A percentile compares a stretch with the other conserved stretches of the same genome.
phyloP scores from a whole-genome alignment of 768 basidiomycete genomes.

The Hypholoma sublateritium region DNA sequence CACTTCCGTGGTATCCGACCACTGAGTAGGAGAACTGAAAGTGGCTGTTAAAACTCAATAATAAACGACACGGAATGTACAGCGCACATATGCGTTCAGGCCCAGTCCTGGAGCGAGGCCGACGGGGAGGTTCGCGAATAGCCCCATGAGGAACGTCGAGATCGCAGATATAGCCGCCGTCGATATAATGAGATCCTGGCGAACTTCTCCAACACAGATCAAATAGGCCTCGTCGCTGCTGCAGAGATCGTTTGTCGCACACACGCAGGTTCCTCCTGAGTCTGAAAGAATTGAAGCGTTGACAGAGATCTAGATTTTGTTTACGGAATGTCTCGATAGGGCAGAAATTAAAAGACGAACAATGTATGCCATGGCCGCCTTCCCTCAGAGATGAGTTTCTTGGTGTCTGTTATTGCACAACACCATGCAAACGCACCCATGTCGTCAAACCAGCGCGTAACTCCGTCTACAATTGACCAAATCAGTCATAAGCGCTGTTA shows the following conservation, averaged over 20 bases:
- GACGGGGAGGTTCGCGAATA: constrained; percentile 83
- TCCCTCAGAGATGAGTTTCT: background rate
- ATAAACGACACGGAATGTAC: background rate
- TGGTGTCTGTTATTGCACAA: constrained; percentile 6
- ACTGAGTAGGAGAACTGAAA: constrained; percentile 82
- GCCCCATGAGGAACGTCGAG: constrained; percentile 81
- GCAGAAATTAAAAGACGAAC: constrained; percentile 35
- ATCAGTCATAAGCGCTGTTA: background rate
- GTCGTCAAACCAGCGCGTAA: constrained; percentile 78
- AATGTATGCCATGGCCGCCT: constrained; percentile 87
- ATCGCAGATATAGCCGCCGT: constrained; percentile 79
- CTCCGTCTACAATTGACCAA: constrained; percentile 52
- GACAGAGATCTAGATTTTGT: constrained; percentile 65
- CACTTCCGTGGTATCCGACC: constrained; percentile 80
- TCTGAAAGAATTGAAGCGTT: constrained; percentile 79
- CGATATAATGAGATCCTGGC: constrained; percentile 77
- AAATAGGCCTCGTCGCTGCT: background rate
- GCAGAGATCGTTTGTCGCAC: constrained; percentile 47
- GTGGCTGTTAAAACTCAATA: background rate
- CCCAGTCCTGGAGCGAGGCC: constrained; percentile 89
- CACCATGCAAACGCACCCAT: constrained; percentile 52
- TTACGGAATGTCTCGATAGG: background rate
- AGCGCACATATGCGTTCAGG: constrained; percentile 73
- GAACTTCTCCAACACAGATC: constrained; percentile 55
- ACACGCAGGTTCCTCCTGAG: constrained; percentile 81